Evolutionary conservation across 495 filamentous ascomycete genomes (phyloP).

Genomic region (Sphaerosporella brunnea): DNA sequence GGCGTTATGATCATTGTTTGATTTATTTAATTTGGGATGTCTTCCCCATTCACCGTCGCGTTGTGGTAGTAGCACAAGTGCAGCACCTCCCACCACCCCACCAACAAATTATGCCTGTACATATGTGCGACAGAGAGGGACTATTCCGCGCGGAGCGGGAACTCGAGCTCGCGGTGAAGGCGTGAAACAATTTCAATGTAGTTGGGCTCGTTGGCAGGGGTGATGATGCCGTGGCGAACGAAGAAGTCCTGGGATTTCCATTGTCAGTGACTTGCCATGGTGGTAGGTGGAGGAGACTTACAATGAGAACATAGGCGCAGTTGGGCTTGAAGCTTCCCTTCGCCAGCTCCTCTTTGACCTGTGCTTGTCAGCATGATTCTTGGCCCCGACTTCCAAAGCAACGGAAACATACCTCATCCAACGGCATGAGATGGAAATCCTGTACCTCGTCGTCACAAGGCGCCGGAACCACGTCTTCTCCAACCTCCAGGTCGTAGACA

Average conservation of each 20-base stretch:
- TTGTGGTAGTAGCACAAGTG: too few species aligned
- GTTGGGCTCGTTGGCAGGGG: slow-evolving; percentile 61
- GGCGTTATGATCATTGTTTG: too few species aligned
- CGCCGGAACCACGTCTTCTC: slow-evolving; percentile 43
- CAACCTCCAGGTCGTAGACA: slow-evolving; percentile 74
- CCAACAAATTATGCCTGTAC: too few species aligned
- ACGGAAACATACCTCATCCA: slow-evolving; percentile 52
- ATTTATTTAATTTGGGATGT: too few species aligned
- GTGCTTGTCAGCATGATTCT: neutral
- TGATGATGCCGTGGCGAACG: slow-evolving; percentile 66
- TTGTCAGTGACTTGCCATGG: slow-evolving; percentile 36
- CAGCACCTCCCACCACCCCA: too few species aligned
- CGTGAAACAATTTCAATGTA: slow-evolving; percentile 59
- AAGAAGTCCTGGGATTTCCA: slow-evolving; percentile 71
- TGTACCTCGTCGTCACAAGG: slow-evolving; percentile 81
- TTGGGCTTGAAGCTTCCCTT: slow-evolving; percentile 83
- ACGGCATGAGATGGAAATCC: slow-evolving; percentile 56
- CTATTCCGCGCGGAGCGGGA: too few species aligned
- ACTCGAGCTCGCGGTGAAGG: slow-evolving; percentile 64
- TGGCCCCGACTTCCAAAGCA: too few species aligned
- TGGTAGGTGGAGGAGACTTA: slow-evolving; percentile 52
- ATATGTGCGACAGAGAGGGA: too few species aligned
- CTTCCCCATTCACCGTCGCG: too few species aligned
- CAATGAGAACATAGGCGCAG: slow-evolving; percentile 40
- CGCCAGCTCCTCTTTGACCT: slow-evolving; percentile 41